Percentiles rank a stretch among this genome's conserved stretches.
These are phyloP conservation scores for Hyaloraphidium curvatum DNA, from an alignment of 192 early-diverging fungal species.

Conservation along the genomic window DNA sequence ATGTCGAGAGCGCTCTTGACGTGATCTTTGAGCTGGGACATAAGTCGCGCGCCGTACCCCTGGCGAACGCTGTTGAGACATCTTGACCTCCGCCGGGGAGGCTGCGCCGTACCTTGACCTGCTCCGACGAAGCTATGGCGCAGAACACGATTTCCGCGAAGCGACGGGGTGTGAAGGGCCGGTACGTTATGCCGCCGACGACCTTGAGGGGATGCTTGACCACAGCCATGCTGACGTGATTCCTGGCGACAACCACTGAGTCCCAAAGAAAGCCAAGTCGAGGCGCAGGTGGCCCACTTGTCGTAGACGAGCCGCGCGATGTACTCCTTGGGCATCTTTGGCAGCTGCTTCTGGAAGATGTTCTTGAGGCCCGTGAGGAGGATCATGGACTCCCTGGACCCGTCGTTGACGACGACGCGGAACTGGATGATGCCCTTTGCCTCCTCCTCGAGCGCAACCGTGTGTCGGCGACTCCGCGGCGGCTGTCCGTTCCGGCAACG, in stretches of 20 bases:
- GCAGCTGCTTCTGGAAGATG: slow-evolving; percentile 90
- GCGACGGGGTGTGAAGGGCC: slow-evolving; percentile 66
- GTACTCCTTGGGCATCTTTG: slow-evolving; percentile 98
- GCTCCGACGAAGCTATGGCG: slow-evolving; percentile 72
- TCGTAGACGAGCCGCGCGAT: slow-evolving; percentile 93
- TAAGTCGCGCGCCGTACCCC: slow-evolving; percentile 90
- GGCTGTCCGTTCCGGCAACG: too few relatives aligned
- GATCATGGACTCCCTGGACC: slow-evolving; percentile 56
- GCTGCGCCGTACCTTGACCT: slow-evolving; percentile 53
- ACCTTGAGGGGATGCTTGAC: slow-evolving; percentile 47
- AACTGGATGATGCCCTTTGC: slow-evolving; percentile 44
- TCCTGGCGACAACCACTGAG: slow-evolving; percentile 19
- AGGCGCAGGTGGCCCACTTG: slow-evolving; percentile 20
- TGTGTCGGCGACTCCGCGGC: not conserved
- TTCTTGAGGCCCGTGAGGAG: slow-evolving; percentile 84
- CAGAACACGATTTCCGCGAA: slow-evolving; percentile 99
- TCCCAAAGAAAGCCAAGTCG: not conserved
- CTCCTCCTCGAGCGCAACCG: slow-evolving; percentile 28
- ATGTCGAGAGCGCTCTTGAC: slow-evolving; percentile 50
- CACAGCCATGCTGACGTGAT: slow-evolving; percentile 70
- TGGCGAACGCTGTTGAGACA: slow-evolving; percentile 9
- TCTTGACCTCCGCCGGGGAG: not conserved
- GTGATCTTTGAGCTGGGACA: slow-evolving; percentile 93
- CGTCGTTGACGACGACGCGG: slow-evolving; percentile 67
- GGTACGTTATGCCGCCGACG: slow-evolving; percentile 85